Percentiles rank a stretch among this genome's conserved stretches.
Conservation (phyloP, 2,329 filamentous ascomycete genomes). For the Penicillium expansum region DNA sequence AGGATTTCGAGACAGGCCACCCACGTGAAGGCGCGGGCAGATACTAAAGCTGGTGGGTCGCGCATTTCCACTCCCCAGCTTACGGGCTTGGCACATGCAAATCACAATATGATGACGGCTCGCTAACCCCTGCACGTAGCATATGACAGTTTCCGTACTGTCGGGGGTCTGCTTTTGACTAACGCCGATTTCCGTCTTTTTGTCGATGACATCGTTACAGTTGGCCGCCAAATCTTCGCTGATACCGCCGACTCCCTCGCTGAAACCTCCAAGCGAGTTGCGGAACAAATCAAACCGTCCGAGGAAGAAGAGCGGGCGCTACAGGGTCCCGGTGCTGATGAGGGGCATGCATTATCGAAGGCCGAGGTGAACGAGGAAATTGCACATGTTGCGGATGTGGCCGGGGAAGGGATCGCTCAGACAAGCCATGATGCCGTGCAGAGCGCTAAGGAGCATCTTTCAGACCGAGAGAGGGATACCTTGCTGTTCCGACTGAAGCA, state of each 20-base stretch:
- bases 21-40: constrained; percentile 64
- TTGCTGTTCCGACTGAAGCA: constrained; percentile 73
- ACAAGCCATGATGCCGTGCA: constrained; percentile 58
- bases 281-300: constrained; percentile 69
- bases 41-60: constrained; percentile 63
- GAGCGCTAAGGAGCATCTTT: constrained; percentile 71
- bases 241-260: constrained; percentile 81
- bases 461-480: constrained; percentile 68
- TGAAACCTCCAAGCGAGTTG: constrained; percentile 70
- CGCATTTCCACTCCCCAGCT: not conserved
- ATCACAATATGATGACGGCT: not conserved
- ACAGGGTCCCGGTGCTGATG: constrained; percentile 43
- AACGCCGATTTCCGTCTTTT: constrained; percentile 90
- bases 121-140: constrained; percentile 47
- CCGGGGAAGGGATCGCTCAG: constrained; percentile 37
- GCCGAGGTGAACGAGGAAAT: constrained; percentile 63
- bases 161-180: constrained; percentile 78
- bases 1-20: constrained; percentile 61
- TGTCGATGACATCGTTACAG: constrained; percentile 71
- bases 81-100: constrained; percentile 2
- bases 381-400: constrained; percentile 50
- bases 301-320: constrained; percentile 57
- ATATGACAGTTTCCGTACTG: constrained; percentile 77
- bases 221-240: constrained; percentile 79
- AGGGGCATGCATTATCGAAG: constrained; percentile 52